Percentiles rank a stretch among this genome's conserved stretches.
phyloP scores from a whole-genome alignment of 768 basidiomycete genomes.

The Boletus sp. region DNA sequence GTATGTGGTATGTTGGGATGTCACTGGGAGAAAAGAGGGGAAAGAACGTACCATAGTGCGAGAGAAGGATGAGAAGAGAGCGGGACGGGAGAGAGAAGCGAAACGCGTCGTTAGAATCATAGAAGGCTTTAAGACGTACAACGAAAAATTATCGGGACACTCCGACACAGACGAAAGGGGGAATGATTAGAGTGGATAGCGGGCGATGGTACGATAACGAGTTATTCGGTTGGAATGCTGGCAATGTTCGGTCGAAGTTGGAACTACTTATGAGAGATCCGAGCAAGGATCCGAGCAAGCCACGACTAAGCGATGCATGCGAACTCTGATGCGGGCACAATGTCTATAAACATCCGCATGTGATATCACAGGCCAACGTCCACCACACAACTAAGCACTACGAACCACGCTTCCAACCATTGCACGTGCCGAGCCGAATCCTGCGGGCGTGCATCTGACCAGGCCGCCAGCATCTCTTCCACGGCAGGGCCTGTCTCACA shows the following conservation, averaged over 20 bases:
- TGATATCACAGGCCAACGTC: constrained; percentile 39
- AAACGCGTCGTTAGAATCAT: constrained; percentile 47
- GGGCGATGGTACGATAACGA: constrained; percentile 3
- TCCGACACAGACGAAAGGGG: constrained; percentile 16
- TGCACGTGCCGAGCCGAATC: constrained; percentile 16
- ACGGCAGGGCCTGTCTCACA: constrained; percentile 72
- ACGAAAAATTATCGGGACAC: constrained; percentile 17
- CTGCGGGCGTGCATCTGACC: constrained; percentile 6
- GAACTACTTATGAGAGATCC: neutral
- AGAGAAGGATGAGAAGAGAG: constrained; percentile 31
- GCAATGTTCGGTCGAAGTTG: neutral
- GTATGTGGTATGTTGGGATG: neutral
- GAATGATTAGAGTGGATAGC: neutral
- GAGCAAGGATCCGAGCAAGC: neutral
- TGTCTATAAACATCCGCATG: neutral
- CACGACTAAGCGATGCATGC: neutral
- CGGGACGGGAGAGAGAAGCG: constrained; percentile 38
- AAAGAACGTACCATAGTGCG: constrained; percentile 51
- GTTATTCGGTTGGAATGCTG: neutral
- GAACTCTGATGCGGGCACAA: neutral
- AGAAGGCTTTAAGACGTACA: constrained; percentile 21
- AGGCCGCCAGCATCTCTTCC: constrained; percentile 62
- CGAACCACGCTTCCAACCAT: constrained; percentile 78
- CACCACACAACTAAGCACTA: constrained; percentile 67
- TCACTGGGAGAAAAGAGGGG: neutral